phyloP scores from a whole-genome alignment of 805 yeast species.

The Phaffomyces antillensis region DNA sequence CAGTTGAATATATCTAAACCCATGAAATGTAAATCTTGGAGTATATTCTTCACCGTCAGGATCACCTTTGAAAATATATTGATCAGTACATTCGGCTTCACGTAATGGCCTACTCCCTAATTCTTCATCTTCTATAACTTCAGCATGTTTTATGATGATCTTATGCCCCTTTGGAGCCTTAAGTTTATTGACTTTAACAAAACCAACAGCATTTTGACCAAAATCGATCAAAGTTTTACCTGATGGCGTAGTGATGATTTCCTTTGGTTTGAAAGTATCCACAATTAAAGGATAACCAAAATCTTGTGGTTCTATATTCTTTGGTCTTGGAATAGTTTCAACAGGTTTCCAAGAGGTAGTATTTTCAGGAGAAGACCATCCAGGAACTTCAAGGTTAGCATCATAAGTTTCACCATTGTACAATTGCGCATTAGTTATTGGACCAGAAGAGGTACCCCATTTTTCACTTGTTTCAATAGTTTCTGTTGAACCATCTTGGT shows the following conservation, averaged over 20 bases:
- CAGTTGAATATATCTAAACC: slow-evolving; percentile 12
- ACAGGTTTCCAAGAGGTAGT: slow-evolving; percentile 6
- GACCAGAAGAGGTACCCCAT: slow-evolving; percentile 11
- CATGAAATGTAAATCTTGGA: slow-evolving; percentile 15
- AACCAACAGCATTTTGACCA: slow-evolving; percentile 15
- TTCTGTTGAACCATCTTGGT: slow-evolving; percentile 10
- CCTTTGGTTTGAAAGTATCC: slow-evolving; percentile 6
- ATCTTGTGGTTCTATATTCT: slow-evolving; percentile 9
- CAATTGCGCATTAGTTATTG: slow-evolving; percentile 11
- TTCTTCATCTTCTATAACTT: slow-evolving; percentile 12
- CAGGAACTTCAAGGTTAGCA: slow-evolving; percentile 8
- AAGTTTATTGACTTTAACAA: slow-evolving; percentile 9
- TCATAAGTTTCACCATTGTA: slow-evolving; percentile 14
- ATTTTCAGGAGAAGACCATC: slow-evolving; percentile 7
- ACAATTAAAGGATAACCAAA: slow-evolving; percentile 10
- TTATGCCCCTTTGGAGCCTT: slow-evolving; percentile 9
- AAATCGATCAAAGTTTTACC: slow-evolving; percentile 11
- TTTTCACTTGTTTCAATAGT: slow-evolving; percentile 6
- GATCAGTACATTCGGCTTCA: slow-evolving; percentile 8
- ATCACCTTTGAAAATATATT: slow-evolving; percentile 12
- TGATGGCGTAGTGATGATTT: slow-evolving; percentile 7
- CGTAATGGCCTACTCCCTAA: slow-evolving; percentile 12
- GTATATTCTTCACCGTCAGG: slow-evolving; percentile 9
- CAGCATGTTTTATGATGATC: slow-evolving; percentile 10
- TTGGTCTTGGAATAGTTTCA: slow-evolving; percentile 5